Base-by-base conservation (phyloP, 495 filamentous ascomycete species). In the Hypomontagnella monticulosa region DNA sequence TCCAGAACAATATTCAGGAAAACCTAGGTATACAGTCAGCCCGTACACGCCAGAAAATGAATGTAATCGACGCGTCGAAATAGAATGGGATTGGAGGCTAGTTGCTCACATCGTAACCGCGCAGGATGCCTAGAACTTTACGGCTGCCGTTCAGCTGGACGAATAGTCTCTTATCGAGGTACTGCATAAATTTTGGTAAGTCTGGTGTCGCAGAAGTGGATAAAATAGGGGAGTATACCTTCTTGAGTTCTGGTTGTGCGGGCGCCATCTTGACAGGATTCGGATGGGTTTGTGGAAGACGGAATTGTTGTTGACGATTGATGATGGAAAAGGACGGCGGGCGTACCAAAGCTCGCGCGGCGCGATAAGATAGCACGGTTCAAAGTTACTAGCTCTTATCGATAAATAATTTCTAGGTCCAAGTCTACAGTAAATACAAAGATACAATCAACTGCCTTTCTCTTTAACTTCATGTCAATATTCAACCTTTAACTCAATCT, bases 1-100 rank as follows among this genome's bases (percentile, higher is more conserved):
- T 99, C 96, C 11, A 99, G 86, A 20, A 98, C 94, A 71, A 99
- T 93, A 78, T 99, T 99, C 71, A 99, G 85, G 83, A 98, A 99
- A 52, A 97, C 93, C 95, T 99, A 75, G 38, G 15, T 32, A 8
- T 30, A 34, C 7, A 11, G 44, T 66, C 10, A 72, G 65, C 23
- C 5, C 0, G 6, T 12, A 1, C 9, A 16, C 12, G 4, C 16
- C 11, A 15, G 15, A 3, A 8, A 12, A 33, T 32, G 18, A 74
- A 41, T 4, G 15, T 2, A 16, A 18, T 33, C 1, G 32, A 38
- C 8, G 23, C 42, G 16, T 30, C 66, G 46, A 15, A 8, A 8
- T 30, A 30, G n/a, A 37, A 18, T 30, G 18, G 15, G 36, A 15
- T 12, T 8, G 10, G 43, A 7, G 7, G 9, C 11, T 9, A 33